Evolutionary conservation across 2,329 filamentous ascomycete genomes (phyloP).

Genomic region (Talaromyces piceae): DNA sequence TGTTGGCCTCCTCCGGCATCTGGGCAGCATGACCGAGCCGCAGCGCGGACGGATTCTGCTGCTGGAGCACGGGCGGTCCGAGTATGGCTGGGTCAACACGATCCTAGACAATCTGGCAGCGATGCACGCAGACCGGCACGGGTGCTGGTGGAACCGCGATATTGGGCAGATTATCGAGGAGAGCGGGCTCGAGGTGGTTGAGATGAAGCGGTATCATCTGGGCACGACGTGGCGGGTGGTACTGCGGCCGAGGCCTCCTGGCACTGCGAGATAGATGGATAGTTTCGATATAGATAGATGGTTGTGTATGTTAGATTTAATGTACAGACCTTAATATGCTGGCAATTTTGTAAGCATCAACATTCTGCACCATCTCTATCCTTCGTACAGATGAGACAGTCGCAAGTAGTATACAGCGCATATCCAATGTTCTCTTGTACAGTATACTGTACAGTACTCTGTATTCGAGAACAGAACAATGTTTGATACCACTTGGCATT

Average conservation of each 20-base stretch:
- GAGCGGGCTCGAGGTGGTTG: conserved; percentile 42
- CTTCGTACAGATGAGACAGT: no score
- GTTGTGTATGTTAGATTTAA: background rate
- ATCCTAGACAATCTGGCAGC: conserved; percentile 42
- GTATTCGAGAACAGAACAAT: no score
- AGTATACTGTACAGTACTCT: no score
- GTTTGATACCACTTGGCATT: background rate
- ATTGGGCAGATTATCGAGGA: conserved; percentile 41
- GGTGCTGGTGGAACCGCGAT: conserved; percentile 48
- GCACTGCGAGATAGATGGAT: background rate
- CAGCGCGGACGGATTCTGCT: conserved; percentile 37
- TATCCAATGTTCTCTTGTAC: no score
- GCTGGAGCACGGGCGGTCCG: conserved; percentile 43
- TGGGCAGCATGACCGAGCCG: conserved; percentile 33
- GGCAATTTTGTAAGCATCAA: no score
- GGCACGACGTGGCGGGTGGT: conserved; percentile 43
- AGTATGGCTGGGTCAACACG: conserved; percentile 41
- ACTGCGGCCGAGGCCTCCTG: conserved; percentile 24
- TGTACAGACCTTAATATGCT: no score
- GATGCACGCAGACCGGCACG: conserved; percentile 43
- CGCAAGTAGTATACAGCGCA: no score
- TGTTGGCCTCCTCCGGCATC: conserved; percentile 33
- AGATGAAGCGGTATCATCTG: conserved; percentile 40
- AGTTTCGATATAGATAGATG: no score
- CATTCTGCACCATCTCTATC: no score